Percentiles rank a stretch among this genome's conserved stretches.
These are phyloP conservation scores for Ruellia speciosa DNA, from an alignment of 305 asterid species.

Conservation along the genomic window DNA sequence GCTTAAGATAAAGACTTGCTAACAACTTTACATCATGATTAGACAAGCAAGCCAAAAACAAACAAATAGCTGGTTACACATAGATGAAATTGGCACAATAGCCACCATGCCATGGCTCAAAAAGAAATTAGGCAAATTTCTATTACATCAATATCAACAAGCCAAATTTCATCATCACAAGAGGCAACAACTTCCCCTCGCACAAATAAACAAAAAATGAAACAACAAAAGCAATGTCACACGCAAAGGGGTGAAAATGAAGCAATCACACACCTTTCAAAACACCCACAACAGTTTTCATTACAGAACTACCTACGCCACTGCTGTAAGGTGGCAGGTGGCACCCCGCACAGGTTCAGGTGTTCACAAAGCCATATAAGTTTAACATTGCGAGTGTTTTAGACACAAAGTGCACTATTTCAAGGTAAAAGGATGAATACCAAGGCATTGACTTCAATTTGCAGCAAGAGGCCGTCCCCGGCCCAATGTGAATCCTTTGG, in stretches of 20 bases:
- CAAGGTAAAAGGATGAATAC: neutral
- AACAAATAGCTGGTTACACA: too few species aligned
- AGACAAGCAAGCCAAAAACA: too few species aligned
- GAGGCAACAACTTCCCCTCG: neutral
- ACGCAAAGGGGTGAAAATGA: neutral
- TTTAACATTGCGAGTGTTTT: neutral
- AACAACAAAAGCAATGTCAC: neutral
- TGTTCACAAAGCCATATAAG: neutral
- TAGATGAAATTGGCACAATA: too few species aligned
- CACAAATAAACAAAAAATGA: neutral
- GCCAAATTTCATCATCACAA: neutral
- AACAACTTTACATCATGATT: too few species aligned
- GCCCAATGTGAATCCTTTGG: conserved; percentile 87
- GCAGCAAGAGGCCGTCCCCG: conserved; percentile 69
- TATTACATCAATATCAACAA: neutral
- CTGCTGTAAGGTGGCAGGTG: neutral
- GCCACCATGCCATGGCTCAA: too few species aligned
- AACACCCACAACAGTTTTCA: conserved; percentile 12
- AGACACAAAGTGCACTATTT: neutral
- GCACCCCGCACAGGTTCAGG: neutral
- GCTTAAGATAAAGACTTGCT: too few species aligned
- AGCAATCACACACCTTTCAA: conserved; percentile 3
- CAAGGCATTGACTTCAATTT: neutral
- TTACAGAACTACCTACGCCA: neutral
- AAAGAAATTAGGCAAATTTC: neutral